Evolutionary conservation across 768 basidiomycete species (phyloP), one percentile per base, ranked within the genome.

Genomic region (Russula compacta): DNA sequence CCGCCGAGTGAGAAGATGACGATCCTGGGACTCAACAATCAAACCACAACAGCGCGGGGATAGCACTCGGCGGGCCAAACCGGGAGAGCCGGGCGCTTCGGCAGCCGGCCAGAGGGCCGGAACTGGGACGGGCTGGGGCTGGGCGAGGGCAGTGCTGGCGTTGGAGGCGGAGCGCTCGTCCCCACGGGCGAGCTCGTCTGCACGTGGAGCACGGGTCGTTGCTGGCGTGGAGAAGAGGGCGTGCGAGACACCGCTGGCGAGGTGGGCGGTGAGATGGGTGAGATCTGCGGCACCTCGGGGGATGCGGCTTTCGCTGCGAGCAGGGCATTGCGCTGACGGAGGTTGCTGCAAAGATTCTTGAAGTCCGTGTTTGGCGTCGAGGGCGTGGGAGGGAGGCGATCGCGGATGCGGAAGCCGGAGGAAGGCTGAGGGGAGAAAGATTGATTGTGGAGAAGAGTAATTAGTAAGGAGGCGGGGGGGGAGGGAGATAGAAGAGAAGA

Each of bases 171-270:
- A 2, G 60, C 40, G 39, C 60, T 57, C 21, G 63, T 62, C 10
- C 55, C 61, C 24, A 58, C 61, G 14, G 61, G 56, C 1, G 61
- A 63, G 38, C 10, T 53, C 21, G 63, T 64, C 43, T 63, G 43
- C 10, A 64, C 63, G 46, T 52, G 44, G 6, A 64, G 63, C 11
- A 57, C 56, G 7, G 63, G 63, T n/a, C 63, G 54, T 24, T 29
- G 42, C 9, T 51, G 59, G 36, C 54, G 51, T 10, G 48, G 60
- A 6, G 63, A 53, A 60, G 59, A 67, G 61, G 50, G 69, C 68
- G 64, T 54, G 58, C 21, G 61, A 46, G 38, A 70, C 58, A 21
- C 61, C 19, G 66, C 71, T 24, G 72, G 71, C 44, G 67, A 70
- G 4, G n/a, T 8, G 15, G 55, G 55, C 3, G 54, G 55, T 2